Evolutionary conservation across 192 early-diverging fungal species (phyloP), one percentile per base, ranked within the genome.

Genomic region (Neocallimastix lanati): DNA sequence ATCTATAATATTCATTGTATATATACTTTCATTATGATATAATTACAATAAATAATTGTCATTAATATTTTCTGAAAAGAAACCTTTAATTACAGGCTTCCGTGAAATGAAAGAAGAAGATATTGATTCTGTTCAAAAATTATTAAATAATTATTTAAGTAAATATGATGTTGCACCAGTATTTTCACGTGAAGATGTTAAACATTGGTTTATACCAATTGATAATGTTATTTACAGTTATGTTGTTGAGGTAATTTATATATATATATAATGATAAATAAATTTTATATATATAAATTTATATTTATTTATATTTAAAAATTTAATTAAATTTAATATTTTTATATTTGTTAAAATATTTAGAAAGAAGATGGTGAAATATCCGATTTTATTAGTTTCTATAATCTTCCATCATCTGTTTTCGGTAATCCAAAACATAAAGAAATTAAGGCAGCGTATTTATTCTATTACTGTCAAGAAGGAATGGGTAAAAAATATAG

Each of bases 371-470:
- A 88, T 0, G 84, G 90, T 37, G 84, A 88, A 76, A 85, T 99
- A 80, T 92, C 92, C 2, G 93, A 98, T 81, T 95, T 99, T 81
- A 87, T 95, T 79, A 95, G 95, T 11, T 99, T 97, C 87, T 99
- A 98, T 86, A 92, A 90, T 81, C 88, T 99, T 58, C 94, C 96
- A n/a, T 96, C 95, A 77, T 90, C 92, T 4, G 93, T 96, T 29
- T 93, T 97, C 78, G 91, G 91, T 82, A 84, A 93, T 83, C 84
- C 88, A 28, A 87, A 83, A 28, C 91, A 96, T 80, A 86, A 84
- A 77, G 88, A 86, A 28, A 84, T 99, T 81, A 91, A 94, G 78
- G 96, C 96, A 0, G 96, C 96, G 16, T 99, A 99, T 80, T 82
- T 95, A 38, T 99, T 94, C 86, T 99, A 98, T 87, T 99, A 99